Evolutionary conservation across 2,329 filamentous ascomycete species (phyloP).

Genomic region (Davidsoniella australis): DNA sequence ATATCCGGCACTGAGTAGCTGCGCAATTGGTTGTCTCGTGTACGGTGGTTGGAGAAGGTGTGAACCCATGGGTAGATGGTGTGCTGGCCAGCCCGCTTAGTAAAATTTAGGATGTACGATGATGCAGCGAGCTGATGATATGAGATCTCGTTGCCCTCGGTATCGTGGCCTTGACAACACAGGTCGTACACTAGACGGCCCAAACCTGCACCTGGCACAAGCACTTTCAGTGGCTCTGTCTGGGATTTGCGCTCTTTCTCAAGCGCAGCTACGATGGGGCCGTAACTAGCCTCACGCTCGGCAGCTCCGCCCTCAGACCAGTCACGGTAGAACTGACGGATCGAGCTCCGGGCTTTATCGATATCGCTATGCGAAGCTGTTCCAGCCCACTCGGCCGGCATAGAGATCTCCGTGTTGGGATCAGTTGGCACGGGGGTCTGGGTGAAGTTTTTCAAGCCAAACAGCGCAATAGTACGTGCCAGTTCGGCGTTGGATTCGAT

Average conservation of each 20-base stretch:
- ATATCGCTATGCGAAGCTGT: slow-evolving; percentile 57
- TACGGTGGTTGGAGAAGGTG: slow-evolving; percentile 71
- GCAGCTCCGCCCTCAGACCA: slow-evolving; percentile 64
- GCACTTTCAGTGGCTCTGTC: slow-evolving; percentile 38
- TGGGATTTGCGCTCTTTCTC: slow-evolving; percentile 25
- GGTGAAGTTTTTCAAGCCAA: slow-evolving; percentile 48
- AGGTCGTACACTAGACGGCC: slow-evolving; percentile 82
- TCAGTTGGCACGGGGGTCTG: slow-evolving; percentile 11
- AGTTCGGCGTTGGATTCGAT: slow-evolving; percentile 80
- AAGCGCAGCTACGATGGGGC: slow-evolving; percentile 53
- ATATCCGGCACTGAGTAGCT: slow-evolving; percentile 65
- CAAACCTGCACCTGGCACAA: slow-evolving; percentile 80
- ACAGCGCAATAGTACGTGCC: slow-evolving; percentile 58
- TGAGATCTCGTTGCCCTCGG: slow-evolving; percentile 89
- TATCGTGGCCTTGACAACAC: slow-evolving; percentile 51
- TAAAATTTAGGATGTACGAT: slow-evolving; percentile 56
- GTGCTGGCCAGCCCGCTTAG: slow-evolving; percentile 42
- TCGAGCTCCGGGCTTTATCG: slow-evolving; percentile 81
- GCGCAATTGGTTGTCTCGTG: slow-evolving; percentile 56
- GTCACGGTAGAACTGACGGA: slow-evolving; percentile 88
- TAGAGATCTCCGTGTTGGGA: slow-evolving; percentile 22
- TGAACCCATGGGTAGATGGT: slow-evolving; percentile 73
- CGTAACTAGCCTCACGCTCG: slow-evolving; percentile 66
- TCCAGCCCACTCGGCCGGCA: slow-evolving; percentile 50
- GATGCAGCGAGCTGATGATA: slow-evolving; percentile 92